Evolutionary conservation across 805 yeast genomes (phyloP), one percentile per base, ranked within the genome.

Genomic region (Jamesozyma piceae): DNA sequence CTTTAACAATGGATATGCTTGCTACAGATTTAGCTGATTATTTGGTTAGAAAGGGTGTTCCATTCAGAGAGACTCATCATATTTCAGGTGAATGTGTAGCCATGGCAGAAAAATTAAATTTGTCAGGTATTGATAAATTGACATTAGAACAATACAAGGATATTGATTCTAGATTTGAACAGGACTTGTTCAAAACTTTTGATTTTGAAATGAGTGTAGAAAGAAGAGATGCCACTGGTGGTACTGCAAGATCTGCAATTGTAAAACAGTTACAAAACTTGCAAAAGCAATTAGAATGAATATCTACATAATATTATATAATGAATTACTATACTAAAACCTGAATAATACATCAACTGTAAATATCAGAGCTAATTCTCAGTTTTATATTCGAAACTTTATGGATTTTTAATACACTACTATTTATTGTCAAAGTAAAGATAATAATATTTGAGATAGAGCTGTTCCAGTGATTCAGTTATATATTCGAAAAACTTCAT

Each of bases 1-100:
- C 97, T 0, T 75, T 92, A 55, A 89, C 97, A 24, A 90, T 90
- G 95, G 98, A 92, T 66, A 92, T 92, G 98, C 75, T 92, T 55
- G 98, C 98, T 18, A 92, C 99, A 27, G 99, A 92, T 63, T 74
- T 92, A 54, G 99, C 99, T 33, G 99, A 92, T 64, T 92, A 92
- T 64, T 73, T 92, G 51, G 99, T 92, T 40, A 82, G 96, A 69
- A 89, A 82, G 65, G 98, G 98, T 47, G 98, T 92, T 51, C 98
- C 98, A 44, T 92, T 92, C 71, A 86, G 99, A 72, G 97, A 92
- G 68, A 92, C 98, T 1, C 99, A 92, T 68, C 97, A 92, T 65
- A 92, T 92, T 48, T 87, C 97, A 5, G 99, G 99, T 44, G 95
- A 88, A 65, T 92, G 97, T 68, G 99, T 92, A 37, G 79, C 95